Evolutionary conservation across 2,329 filamentous ascomycete genomes (phyloP).

Genomic region (Alternaria ventricosa): DNA sequence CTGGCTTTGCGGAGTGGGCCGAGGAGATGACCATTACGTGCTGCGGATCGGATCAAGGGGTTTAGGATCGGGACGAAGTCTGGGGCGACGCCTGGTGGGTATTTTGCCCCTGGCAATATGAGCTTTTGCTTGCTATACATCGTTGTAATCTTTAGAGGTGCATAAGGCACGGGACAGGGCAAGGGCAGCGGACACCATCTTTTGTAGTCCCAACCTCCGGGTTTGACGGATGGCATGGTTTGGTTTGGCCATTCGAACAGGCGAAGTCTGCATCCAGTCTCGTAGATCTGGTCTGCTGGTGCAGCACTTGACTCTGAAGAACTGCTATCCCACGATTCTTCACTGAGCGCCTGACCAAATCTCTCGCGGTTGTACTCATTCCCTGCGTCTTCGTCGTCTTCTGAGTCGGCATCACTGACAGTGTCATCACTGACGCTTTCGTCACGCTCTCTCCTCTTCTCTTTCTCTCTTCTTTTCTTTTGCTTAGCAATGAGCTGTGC

Average conservation of each 20-base stretch:
- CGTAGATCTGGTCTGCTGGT: neutral
- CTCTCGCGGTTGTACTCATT: constrained; percentile 2
- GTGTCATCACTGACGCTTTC: constrained; percentile 27
- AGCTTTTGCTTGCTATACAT: constrained; percentile 31
- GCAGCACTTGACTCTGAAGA: constrained; percentile 14
- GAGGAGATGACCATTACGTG: constrained; percentile 32
- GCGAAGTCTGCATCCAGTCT: constrained; percentile 24
- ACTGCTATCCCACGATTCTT: constrained; percentile 29
- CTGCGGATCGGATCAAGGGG: constrained; percentile 19
- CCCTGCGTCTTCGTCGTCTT: neutral
- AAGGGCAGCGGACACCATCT: constrained; percentile 1
- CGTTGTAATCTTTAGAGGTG: constrained; percentile 30
- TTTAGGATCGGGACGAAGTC: constrained; percentile 34
- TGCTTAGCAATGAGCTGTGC: constrained; percentile 7
- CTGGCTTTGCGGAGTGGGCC: constrained; percentile 27
- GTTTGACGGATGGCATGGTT: constrained; percentile 10
- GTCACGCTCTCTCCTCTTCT: constrained; percentile 9
- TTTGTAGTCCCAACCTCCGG: neutral
- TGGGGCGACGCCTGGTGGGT: constrained; percentile 19
- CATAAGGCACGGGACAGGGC: constrained; percentile 28
- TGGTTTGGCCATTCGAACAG: constrained; percentile 38
- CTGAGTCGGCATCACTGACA: neutral
- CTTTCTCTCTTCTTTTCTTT: constrained; percentile 13
- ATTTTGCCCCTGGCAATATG: constrained; percentile 29
- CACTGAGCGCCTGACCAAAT: constrained; percentile 22